Percentiles rank a stretch among this genome's conserved stretches.
These are phyloP conservation scores for Ambrosiella xylebori DNA, from an alignment of 2,329 filamentous ascomycete genomes.

Conservation along the genomic window DNA sequence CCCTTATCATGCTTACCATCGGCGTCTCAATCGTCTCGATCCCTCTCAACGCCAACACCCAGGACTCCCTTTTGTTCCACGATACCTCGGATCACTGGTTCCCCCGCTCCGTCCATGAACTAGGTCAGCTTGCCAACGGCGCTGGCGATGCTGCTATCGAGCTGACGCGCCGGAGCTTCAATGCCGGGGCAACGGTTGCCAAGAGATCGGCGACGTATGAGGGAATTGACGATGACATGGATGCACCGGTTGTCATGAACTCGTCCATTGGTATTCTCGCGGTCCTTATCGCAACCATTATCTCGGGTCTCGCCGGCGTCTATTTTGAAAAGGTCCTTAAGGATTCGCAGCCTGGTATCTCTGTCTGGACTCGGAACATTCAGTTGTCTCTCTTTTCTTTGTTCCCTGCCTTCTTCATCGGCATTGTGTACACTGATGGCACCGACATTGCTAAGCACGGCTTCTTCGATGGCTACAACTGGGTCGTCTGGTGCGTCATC, in stretches of 20 bases:
- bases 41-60: constrained; percentile 39
- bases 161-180: constrained; percentile 30
- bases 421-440: constrained; percentile 75
- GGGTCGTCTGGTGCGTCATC: constrained; percentile 75
- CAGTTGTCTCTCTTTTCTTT: constrained; percentile 90
- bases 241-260: constrained; percentile 22
- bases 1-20: constrained; percentile 59
- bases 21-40: constrained; percentile 79
- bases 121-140: constrained; percentile 39
- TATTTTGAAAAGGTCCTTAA: constrained; percentile 87
- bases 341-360: constrained; percentile 56
- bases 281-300: constrained; percentile 57
- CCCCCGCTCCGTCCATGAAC: constrained; percentile 61
- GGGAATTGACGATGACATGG: constrained; percentile 51
- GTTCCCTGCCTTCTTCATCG: constrained; percentile 73
- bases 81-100: constrained; percentile 53
- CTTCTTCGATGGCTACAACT: constrained; percentile 91
- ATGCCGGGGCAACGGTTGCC: constrained; percentile 16
- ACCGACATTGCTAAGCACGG: constrained; percentile 66
- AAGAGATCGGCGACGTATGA: constrained; percentile 79
- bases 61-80: constrained; percentile 42
- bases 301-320: constrained; percentile 73
- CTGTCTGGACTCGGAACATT: constrained; percentile 86
- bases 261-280: constrained; percentile 62
- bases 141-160: constrained; percentile 32